Percentiles rank a stretch among this genome's conserved stretches.
Evolutionary conservation across 148 eudicot species (phyloP).

Genomic region (Silene latifolia): DNA sequence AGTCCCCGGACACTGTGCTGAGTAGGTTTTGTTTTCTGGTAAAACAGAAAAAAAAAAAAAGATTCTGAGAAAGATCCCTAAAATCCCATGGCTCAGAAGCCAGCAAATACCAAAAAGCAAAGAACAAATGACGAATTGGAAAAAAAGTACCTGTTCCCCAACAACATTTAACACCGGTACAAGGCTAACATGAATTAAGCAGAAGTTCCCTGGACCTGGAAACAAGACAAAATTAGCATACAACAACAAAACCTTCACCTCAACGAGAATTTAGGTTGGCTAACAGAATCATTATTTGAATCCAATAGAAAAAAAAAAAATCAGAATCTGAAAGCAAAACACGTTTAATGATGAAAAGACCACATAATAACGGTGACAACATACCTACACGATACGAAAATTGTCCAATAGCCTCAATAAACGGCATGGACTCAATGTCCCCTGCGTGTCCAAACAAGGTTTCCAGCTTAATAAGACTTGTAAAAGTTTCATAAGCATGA

Average conservation of each 20-base stretch:
- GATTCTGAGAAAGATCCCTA: not conserved
- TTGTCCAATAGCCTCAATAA: constrained; percentile 92
- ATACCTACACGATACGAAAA: constrained; percentile 94
- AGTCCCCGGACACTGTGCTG: constrained; percentile 95
- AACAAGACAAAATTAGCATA: not conserved
- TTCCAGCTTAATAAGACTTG: constrained; percentile 8
- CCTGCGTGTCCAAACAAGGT: constrained; percentile 42
- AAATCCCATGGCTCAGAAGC: not conserved
- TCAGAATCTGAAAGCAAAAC: too few species aligned
- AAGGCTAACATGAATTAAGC: constrained; percentile 94
- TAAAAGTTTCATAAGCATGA: not conserved
- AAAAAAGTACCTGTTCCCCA: constrained; percentile 79
- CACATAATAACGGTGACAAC: constrained; percentile 11
- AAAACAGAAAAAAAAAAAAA: constrained; percentile 19
- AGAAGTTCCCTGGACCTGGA: constrained; percentile 86
- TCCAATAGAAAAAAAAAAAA: too few species aligned
- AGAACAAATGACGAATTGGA: not conserved
- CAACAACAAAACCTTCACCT: not conserved
- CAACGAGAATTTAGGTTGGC: not conserved
- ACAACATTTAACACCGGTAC: constrained; percentile 90
- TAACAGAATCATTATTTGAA: not conserved
- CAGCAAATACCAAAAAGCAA: constrained; percentile 3
- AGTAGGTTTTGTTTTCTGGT: constrained; percentile 97
- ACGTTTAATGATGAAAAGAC: not conserved
- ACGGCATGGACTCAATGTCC: constrained; percentile 95